A percentile compares a stretch with the other conserved stretches of the same genome.
Conservation (phyloP, 441 rosid genomes). For the Erodium texanum region DNA sequence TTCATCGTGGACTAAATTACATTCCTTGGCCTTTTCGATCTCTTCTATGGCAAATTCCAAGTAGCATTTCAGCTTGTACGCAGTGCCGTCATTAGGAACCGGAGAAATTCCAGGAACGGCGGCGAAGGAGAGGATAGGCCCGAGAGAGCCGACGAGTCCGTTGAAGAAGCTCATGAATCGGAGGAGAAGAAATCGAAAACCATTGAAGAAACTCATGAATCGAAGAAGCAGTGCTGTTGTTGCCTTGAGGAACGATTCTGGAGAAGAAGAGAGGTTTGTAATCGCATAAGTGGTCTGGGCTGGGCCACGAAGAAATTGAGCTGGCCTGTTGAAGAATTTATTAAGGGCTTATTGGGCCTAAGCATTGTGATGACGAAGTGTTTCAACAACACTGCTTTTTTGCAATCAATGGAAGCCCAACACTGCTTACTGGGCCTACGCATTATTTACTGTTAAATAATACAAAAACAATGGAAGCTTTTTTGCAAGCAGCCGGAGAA, state of each 20-base stretch:
- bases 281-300: neutral
- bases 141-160: constrained; percentile 53
- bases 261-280: neutral
- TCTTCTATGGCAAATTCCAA: constrained; percentile 72
- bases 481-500: neutral
- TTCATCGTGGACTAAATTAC: constrained; percentile 75
- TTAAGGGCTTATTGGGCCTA: no score
- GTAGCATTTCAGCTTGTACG: constrained; percentile 82
- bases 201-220: neutral
- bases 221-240: neutral
- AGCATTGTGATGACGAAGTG: no score
- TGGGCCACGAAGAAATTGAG: neutral
- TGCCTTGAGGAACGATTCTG: neutral
- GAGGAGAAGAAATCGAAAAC: neutral
- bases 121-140: constrained; percentile 43
- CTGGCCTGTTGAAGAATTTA: no score
- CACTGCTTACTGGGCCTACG: no score
- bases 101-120: constrained; percentile 26
- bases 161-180: constrained; percentile 56
- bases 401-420: no score
- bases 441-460: no score
- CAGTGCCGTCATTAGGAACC: constrained; percentile 59
- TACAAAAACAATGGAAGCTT: neutral
- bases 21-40: constrained; percentile 76
- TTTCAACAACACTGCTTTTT: no score